Conservation (phyloP, 2,329 filamentous ascomycete species). For the Aspergillus pseudoglaucus region DNA sequence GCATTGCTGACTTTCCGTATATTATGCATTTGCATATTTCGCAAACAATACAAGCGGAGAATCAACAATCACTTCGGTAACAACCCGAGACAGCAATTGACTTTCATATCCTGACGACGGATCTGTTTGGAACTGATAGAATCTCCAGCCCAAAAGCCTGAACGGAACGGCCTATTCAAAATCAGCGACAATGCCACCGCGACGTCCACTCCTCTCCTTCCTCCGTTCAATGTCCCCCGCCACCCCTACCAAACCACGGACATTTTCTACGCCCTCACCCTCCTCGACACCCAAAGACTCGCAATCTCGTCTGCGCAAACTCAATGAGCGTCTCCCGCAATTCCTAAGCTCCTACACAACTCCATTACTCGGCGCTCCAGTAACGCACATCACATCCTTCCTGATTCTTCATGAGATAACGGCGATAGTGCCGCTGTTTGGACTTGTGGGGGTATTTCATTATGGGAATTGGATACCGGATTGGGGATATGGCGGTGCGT, state of each 20-base stretch:
- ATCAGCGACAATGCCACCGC: slow-evolving; percentile 7
- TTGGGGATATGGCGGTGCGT: slow-evolving; percentile 28
- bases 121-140: too few relatives aligned
- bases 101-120: too few relatives aligned
- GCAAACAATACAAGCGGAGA: slow-evolving; percentile 6
- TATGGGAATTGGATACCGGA: slow-evolving; percentile 68
- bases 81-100: too few relatives aligned
- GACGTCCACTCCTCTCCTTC: slow-evolving; percentile 3
- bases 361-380: slow-evolving; percentile 66
- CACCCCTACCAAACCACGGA: slow-evolving; percentile 9
- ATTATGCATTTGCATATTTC: slow-evolving; percentile 7
- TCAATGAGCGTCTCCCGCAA: slow-evolving; percentile 51
- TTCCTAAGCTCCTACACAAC: slow-evolving; percentile 64
- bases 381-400: slow-evolving; percentile 80
- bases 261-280: slow-evolving; percentile 16
- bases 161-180: neutral
- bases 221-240: slow-evolving; percentile 10
- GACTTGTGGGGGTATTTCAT: slow-evolving; percentile 71
- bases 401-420: slow-evolving; percentile 88
- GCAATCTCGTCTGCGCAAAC: slow-evolving; percentile 26
- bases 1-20: neutral
- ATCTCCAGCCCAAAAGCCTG: neutral
- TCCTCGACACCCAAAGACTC: slow-evolving; percentile 16
- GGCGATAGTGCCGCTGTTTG: slow-evolving; percentile 71
- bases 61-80: too few relatives aligned